Evolutionary conservation across 495 filamentous ascomycete genomes (phyloP), one percentile per base, ranked within the genome.

Genomic region (Physcia stellaris): DNA sequence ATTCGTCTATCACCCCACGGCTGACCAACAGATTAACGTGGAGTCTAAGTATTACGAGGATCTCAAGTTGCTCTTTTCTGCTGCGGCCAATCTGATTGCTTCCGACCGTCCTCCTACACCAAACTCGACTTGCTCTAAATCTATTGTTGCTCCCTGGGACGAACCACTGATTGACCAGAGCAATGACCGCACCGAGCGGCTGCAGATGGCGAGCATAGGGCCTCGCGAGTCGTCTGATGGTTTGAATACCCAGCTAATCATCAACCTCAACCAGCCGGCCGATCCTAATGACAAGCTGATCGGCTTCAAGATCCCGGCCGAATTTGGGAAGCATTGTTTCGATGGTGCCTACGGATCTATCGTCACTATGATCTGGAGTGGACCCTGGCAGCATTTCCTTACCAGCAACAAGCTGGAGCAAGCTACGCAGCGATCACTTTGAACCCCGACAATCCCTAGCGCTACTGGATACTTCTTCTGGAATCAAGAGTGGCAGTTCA

Each of bases 381-480:
- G 80, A 50, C 80, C 77, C 12, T 82, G 77, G 77, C 70, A 47
- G 45, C 16, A n/a, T n/a, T n/a, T n/a, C n/a, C n/a, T n/a, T n/a
- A n/a, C n/a, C n/a, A n/a, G n/a, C n/a, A n/a, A n/a, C n/a, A n/a
- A n/a, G n/a, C n/a, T n/a, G n/a, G n/a, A n/a, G n/a, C n/a, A n/a
- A n/a, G n/a, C n/a, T n/a, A n/a, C n/a, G n/a, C n/a, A n/a, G n/a
- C n/a, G n/a, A n/a, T n/a, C n/a, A n/a, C n/a, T n/a, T n/a, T n/a
- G n/a, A n/a, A n/a, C n/a, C n/a, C n/a, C n/a, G n/a, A n/a, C n/a
- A n/a, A n/a, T n/a, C n/a, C n/a, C n/a, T n/a, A n/a, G n/a, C n/a
- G n/a, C n/a, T n/a, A n/a, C n/a, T n/a, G n/a, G n/a, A n/a, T n/a
- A n/a, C n/a, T n/a, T n/a, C n/a, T n/a, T n/a, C n/a, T n/a, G n/a